A percentile compares a stretch with the other conserved stretches of the same genome.
Conservation (phyloP, 2,329 filamentous ascomycete genomes). For the Chalara sp. region DNA sequence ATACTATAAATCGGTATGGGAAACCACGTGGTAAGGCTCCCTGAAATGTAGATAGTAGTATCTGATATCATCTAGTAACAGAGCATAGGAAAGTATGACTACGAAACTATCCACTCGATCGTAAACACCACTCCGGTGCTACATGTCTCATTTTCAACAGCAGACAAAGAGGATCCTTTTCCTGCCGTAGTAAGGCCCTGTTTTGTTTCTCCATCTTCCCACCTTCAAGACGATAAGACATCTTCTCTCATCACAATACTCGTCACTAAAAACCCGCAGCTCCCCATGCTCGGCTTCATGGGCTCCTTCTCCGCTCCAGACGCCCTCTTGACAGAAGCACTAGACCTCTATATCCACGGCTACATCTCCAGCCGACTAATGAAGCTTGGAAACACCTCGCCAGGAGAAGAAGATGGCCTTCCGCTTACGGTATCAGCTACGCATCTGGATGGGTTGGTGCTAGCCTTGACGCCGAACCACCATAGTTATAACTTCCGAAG, state of each 20-base stretch:
- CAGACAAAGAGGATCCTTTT: slow-evolving; percentile 39
- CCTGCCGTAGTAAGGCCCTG: slow-evolving; percentile 40
- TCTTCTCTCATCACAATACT: neutral
- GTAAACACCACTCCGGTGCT: slow-evolving; percentile 69
- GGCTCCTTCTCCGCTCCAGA: slow-evolving; percentile 61
- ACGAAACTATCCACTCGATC: slow-evolving; percentile 66
- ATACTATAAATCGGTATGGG: slow-evolving; percentile 18
- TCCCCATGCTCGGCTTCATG: slow-evolving; percentile 84
- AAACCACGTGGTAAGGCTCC: slow-evolving; percentile 15
- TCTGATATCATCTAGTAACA: slow-evolving; percentile 7
- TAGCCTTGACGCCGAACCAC: slow-evolving; percentile 71
- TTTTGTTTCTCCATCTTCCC: too few species aligned
- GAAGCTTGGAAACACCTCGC: slow-evolving; percentile 42
- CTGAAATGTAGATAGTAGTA: neutral
- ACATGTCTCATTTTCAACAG: slow-evolving; percentile 70
- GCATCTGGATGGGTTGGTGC: slow-evolving; percentile 71
- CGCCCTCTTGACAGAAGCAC: slow-evolving; percentile 53
- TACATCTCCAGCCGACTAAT: slow-evolving; percentile 76
- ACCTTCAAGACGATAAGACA: neutral
- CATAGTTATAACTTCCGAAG: slow-evolving; percentile 87
- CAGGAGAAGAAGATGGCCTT: slow-evolving; percentile 39
- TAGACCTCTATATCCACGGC: slow-evolving; percentile 77
- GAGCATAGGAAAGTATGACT: slow-evolving; percentile 59
- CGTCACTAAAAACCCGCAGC: slow-evolving; percentile 31
- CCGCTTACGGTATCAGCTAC: slow-evolving; percentile 68